Evolutionary conservation across 208 protist genomes (phyloP).

Genomic region (Acanthamoeba sp.): DNA sequence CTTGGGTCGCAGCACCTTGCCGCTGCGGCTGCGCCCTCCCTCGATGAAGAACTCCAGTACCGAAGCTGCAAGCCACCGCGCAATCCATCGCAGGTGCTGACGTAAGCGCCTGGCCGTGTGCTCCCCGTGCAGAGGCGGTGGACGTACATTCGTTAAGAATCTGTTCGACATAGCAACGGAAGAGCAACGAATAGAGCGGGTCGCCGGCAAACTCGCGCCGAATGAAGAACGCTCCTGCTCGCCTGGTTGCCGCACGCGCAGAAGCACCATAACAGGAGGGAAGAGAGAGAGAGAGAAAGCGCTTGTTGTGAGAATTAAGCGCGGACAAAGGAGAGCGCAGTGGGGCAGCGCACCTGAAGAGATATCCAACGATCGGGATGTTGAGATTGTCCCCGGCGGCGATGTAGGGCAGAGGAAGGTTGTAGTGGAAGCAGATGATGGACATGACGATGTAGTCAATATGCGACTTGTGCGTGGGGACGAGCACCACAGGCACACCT

Average conservation of each 20-base stretch:
- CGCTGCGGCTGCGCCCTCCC: conserved; percentile 81
- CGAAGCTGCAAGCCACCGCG: background rate
- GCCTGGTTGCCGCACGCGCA: background rate
- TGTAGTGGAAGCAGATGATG: conserved; percentile 77
- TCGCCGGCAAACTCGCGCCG: conserved; percentile 76
- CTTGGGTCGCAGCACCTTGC: conserved; percentile 82
- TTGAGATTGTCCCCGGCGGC: conserved; percentile 83
- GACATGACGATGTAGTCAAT: conserved; percentile 84
- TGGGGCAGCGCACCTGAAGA: background rate
- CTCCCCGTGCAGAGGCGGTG: background rate
- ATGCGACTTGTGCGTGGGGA: conserved; percentile 84
- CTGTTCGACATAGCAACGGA: conserved; percentile 77
- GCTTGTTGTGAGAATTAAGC: too few species aligned
- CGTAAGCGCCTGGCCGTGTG: too few species aligned
- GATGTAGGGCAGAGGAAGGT: conserved; percentile 79
- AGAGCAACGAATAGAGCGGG: conserved; percentile 80
- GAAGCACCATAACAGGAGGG: background rate
- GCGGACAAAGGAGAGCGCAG: too few species aligned
- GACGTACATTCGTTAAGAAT: conserved; percentile 35
- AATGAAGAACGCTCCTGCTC: conserved; percentile 83
- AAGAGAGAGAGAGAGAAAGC: background rate
- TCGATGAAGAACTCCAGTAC: conserved; percentile 84
- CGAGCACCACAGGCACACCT: conserved; percentile 73
- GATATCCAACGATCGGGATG: conserved; percentile 62
- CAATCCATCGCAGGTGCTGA: too few species aligned